These are phyloP conservation scores for Luffa aegyptiaca DNA, from an alignment of 306 rosid species.

Conservation along the genomic window DNA sequence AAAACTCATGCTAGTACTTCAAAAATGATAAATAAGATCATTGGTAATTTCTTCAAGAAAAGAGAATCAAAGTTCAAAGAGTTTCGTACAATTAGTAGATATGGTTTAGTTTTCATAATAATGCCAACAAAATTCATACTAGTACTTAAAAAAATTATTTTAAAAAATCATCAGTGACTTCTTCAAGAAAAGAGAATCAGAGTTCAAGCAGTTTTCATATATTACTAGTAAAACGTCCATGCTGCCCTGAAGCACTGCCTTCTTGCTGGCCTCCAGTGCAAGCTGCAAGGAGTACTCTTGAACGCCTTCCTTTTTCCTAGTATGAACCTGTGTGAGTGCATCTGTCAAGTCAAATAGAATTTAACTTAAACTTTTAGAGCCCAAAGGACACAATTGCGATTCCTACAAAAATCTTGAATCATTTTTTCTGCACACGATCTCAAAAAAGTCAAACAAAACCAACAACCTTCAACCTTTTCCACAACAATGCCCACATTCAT, in stretches of 20 bases:
- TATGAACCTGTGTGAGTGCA: constrained; percentile 53
- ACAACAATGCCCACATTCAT: neutral
- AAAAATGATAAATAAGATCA: neutral
- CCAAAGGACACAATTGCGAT: neutral
- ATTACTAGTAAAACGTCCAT: constrained; percentile 58
- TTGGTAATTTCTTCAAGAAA: neutral
- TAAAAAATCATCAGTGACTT: neutral
- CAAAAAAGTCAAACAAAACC: neutral
- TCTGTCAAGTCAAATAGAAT: constrained; percentile 36
- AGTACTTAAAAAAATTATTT: neutral
- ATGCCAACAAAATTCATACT: neutral
- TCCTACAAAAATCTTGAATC: neutral
- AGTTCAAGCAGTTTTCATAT: constrained; percentile 17
- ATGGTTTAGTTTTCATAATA: neutral
- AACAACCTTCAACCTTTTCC: neutral
- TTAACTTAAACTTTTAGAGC: constrained; percentile 9
- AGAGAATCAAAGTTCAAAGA: neutral
- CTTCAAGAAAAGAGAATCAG: neutral
- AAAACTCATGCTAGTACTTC: neutral
- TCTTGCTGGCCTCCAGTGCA: constrained; percentile 63
- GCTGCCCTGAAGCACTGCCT: constrained; percentile 76
- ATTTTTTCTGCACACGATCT: neutral
- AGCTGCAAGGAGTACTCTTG: constrained; percentile 51
- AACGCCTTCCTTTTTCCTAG: constrained; percentile 39
- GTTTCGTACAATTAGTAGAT: neutral